These are phyloP conservation scores for Phoma sp. DNA, from an alignment of 2,329 filamentous ascomycete species.

Conservation along the genomic window DNA sequence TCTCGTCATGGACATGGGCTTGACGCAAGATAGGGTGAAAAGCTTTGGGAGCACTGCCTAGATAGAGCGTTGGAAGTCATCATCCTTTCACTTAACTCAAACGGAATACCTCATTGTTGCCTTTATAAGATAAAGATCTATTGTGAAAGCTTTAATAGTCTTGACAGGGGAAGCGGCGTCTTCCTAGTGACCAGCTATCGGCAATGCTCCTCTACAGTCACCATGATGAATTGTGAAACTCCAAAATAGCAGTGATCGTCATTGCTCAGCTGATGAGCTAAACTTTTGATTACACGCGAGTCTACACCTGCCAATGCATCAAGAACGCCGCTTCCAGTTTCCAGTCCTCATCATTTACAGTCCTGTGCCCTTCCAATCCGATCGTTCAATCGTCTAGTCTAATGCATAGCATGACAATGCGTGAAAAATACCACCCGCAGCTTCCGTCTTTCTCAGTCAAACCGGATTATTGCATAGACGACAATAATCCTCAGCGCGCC, in stretches of 20 bases:
- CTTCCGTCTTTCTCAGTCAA: not conserved
- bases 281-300: slow-evolving; percentile 5
- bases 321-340: not conserved
- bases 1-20: too few relatives aligned
- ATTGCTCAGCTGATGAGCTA: not conserved
- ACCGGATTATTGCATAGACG: not conserved
- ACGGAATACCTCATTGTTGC: too few relatives aligned
- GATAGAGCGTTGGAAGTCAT: too few relatives aligned
- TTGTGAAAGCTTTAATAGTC: too few relatives aligned
- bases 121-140: too few relatives aligned
- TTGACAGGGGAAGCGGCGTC: too few relatives aligned
- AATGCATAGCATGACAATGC: slow-evolving; percentile 15
- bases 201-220: too few relatives aligned
- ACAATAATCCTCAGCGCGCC: not conserved
- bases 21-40: too few relatives aligned
- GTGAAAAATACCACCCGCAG: not conserved
- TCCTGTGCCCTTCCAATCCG: not conserved
- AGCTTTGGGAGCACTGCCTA: too few relatives aligned
- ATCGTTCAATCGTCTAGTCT: slow-evolving; percentile 14
- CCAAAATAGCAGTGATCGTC: not conserved
- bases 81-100: too few relatives aligned
- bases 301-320: slow-evolving; percentile 5
- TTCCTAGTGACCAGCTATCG: too few relatives aligned
- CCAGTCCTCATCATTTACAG: slow-evolving; percentile 7
- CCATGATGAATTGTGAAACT: too few relatives aligned